Evolutionary conservation across 2,329 filamentous ascomycete genomes (phyloP), one percentile per base, ranked within the genome.

Genomic region (Colletotrichum falcatum): DNA sequence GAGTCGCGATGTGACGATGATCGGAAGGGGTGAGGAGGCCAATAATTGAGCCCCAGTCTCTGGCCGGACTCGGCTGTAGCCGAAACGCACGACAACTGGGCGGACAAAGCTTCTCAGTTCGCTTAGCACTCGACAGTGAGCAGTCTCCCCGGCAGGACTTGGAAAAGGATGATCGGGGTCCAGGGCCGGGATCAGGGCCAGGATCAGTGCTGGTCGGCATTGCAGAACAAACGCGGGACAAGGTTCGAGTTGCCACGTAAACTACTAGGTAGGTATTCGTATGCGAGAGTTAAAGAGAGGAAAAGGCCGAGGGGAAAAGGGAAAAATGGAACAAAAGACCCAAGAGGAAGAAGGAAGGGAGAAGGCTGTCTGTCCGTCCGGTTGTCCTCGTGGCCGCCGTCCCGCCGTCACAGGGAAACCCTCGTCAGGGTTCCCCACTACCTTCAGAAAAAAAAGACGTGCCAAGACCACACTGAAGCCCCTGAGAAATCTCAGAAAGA

Each of bases 41-140:
- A 58, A 28, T 39, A 6, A 59, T 9, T 35, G 39, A 23, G 39
- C n/a, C 20, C 56, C 9, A 16, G 28, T 67, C 37, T 53, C 20
- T 60, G 42, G 58, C 66, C 67, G 67, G 63, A 70, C 53, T 70
- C 58, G 58, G 58, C 63, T 62, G 58, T 59, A 67, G 64, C 67
- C 58, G 67, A 70, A 67, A 70, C 58, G 56, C 64, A 67, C 7
- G 60, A 59, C 44, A 67, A 20, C 64, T 53, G 35, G 30, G 51
- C 58, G 37, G 51, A 39, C 67, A 67, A 67, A 67, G 67, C 63
- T 67, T 67, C n/a, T 23, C 9, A 46, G 18, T 35, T 49, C 35
- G 46, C n/a, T 59, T 39, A 49, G 55, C 64, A 30, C 39, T 33
- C 8, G 44, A n/a, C 37, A 39, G 44, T n/a, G 26, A 23, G 8